phyloP scores from a whole-genome alignment of 2,329 filamentous ascomycete species.

The Trichoderma sp. region DNA sequence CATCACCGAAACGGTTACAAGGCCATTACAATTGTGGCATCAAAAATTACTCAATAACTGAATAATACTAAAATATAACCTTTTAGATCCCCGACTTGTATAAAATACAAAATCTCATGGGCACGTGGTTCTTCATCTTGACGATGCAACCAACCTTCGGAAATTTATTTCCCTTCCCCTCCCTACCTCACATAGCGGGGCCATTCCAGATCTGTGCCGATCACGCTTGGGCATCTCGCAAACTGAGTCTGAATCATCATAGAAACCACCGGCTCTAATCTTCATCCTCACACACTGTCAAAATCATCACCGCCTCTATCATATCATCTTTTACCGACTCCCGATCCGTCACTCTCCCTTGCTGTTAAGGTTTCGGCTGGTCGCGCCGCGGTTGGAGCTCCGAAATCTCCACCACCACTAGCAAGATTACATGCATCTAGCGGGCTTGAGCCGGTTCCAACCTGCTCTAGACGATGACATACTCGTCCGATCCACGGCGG shows the following conservation, averaged over 20 bases:
- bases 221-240: not conserved
- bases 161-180: not conserved
- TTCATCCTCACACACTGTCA: not conserved
- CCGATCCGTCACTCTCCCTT: not conserved
- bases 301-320: not conserved
- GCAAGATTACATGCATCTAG: conserved; percentile 2
- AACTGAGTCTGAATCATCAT: not conserved
- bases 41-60: not conserved
- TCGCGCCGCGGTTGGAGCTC: conserved; percentile 5
- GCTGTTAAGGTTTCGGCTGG: not conserved
- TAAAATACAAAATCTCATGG: not conserved
- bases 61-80: not conserved
- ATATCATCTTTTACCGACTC: not conserved
- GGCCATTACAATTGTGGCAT: not conserved
- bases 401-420: conserved; percentile 5
- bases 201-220: conserved; percentile 12
- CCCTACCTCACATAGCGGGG: not conserved
- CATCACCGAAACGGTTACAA: not conserved
- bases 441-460: conserved; percentile 18
- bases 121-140: not conserved
- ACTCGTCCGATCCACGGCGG: not conserved
- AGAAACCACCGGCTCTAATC: not conserved
- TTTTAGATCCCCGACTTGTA: not conserved
- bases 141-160: not conserved
- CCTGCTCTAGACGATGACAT: conserved; percentile 18